Evolutionary conservation across 1,284 basidiomycete species (phyloP).

Genomic region (Pseudozyma hubeiensis): DNA sequence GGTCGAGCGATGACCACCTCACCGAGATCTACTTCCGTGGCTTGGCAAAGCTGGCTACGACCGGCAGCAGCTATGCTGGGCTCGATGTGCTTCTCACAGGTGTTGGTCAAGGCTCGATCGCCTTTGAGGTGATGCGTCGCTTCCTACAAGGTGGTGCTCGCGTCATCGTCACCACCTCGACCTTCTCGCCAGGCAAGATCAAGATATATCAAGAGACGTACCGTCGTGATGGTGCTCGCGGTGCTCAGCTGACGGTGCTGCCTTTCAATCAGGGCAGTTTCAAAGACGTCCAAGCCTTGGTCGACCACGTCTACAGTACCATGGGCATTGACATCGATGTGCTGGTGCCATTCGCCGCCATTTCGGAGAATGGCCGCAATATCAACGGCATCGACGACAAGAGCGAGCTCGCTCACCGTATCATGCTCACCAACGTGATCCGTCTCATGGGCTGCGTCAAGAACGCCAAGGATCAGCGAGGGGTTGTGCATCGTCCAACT

Average conservation of each 20-base stretch:
- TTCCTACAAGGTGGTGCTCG: conserved; percentile 88
- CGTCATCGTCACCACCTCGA: conserved; percentile 91
- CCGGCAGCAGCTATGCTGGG: conserved; percentile 95
- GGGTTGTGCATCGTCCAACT: conserved; percentile 95
- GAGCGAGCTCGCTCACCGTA: conserved; percentile 97
- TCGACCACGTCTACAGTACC: conserved; percentile 96
- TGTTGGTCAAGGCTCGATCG: conserved; percentile 95
- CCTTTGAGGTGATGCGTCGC: conserved; percentile 94
- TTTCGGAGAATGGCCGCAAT: conserved; percentile 97
- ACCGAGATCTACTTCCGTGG: conserved; percentile 84
- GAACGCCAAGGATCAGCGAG: conserved; percentile 93
- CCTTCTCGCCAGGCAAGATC: conserved; percentile 75
- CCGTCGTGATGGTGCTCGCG: conserved; percentile 92
- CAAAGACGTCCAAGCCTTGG: conserved; percentile 90
- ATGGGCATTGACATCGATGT: conserved; percentile 96
- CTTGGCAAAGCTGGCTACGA: conserved; percentile 94
- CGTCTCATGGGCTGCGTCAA: conserved; percentile 96
- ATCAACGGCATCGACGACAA: conserved; percentile 96
- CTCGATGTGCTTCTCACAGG: conserved; percentile 97
- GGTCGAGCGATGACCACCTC: conserved; percentile 77
- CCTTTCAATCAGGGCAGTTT: conserved; percentile 98
- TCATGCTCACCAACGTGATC: conserved; percentile 82
- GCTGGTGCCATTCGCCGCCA: conserved; percentile 95
- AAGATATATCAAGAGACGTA: conserved; percentile 98
- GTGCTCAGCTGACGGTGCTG: conserved; percentile 95